phyloP scores from a whole-genome alignment of 768 basidiomycete species.

The Lentinula detonsa region DNA sequence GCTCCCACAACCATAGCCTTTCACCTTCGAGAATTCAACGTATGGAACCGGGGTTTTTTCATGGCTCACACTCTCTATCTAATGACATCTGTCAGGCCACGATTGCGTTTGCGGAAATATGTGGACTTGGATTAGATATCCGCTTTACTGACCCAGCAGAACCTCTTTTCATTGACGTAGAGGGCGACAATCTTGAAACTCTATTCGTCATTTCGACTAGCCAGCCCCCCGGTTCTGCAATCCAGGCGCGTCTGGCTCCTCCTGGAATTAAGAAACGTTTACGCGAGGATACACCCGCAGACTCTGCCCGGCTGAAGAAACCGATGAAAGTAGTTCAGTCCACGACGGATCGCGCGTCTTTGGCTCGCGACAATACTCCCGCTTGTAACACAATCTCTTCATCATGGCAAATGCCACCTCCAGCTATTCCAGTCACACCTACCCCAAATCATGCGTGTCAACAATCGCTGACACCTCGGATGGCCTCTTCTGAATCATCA shows the following conservation, averaged over 20 bases:
- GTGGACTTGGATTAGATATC: constrained; percentile 57
- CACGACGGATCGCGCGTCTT: constrained; percentile 17
- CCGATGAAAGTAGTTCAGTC: constrained; percentile 46
- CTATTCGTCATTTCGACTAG: constrained; percentile 81
- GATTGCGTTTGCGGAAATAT: constrained; percentile 71
- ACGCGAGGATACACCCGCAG: constrained; percentile 29
- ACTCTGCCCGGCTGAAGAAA: constrained; percentile 42
- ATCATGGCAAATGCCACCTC: constrained; percentile 7
- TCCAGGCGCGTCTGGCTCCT: constrained; percentile 13
- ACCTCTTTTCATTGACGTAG: constrained; percentile 74
- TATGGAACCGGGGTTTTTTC: constrained; percentile 23
- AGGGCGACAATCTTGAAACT: constrained; percentile 56
- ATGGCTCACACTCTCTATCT: background rate
- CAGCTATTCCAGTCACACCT: constrained; percentile 10
- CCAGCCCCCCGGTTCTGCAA: constrained; percentile 38
- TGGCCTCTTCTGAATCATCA: background rate
- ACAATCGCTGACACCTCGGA: background rate
- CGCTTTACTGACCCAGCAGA: constrained; percentile 70
- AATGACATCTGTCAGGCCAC: constrained; percentile 50
- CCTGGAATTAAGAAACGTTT: constrained; percentile 31
- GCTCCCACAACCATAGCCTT: constrained; percentile 68
- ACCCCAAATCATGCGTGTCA: constrained; percentile 1
- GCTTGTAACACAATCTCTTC: constrained; percentile 22
- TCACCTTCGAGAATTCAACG: constrained; percentile 81
- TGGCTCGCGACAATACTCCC: constrained; percentile 28